phyloP scores from a whole-genome alignment of 768 basidiomycete genomes.

The Calvatia gigantea region DNA sequence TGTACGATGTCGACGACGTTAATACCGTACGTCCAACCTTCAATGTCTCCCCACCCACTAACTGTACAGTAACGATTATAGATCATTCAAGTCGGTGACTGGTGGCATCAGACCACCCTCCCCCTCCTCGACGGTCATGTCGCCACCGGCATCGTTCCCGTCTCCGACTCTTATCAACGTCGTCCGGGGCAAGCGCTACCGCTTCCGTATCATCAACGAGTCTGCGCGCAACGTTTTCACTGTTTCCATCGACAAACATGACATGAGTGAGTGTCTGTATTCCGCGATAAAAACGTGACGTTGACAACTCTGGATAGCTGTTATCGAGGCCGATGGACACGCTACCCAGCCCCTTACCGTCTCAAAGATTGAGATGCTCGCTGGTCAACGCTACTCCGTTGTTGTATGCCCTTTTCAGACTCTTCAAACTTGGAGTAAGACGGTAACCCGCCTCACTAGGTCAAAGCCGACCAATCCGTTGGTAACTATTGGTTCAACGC shows the following conservation, averaged over 20 bases:
- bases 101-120: conserved; percentile 25
- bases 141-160: conserved; percentile 17
- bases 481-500: conserved; percentile 38
- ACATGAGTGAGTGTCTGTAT: conserved; percentile 18
- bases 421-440: no score
- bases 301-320: conserved; percentile 1
- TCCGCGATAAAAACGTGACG: conserved; percentile 24
- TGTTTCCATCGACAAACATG: conserved; percentile 44
- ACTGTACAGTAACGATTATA: conserved; percentile 20
- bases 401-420: conserved; percentile 15
- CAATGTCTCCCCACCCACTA: conserved; percentile 22
- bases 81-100: conserved; percentile 36
- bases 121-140: conserved; percentile 17
- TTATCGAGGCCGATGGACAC: conserved; percentile 26
- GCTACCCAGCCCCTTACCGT: conserved; percentile 17
- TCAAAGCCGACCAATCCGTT: conserved; percentile 9
- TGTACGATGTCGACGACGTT: conserved; percentile 33
- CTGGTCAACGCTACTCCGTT: conserved; percentile 27
- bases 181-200: no score
- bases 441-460: no score
- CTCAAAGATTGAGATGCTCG: conserved; percentile 34
- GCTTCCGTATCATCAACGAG: conserved; percentile 21
- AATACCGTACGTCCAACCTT: conserved; percentile 47
- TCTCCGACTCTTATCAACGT: conserved; percentile 26
- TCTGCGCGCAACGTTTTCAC: conserved; percentile 29